Evolutionary conservation across 2,329 filamentous ascomycete genomes (phyloP), one percentile per base, ranked within the genome.

Genomic region (Paecilomyces fulvus): DNA sequence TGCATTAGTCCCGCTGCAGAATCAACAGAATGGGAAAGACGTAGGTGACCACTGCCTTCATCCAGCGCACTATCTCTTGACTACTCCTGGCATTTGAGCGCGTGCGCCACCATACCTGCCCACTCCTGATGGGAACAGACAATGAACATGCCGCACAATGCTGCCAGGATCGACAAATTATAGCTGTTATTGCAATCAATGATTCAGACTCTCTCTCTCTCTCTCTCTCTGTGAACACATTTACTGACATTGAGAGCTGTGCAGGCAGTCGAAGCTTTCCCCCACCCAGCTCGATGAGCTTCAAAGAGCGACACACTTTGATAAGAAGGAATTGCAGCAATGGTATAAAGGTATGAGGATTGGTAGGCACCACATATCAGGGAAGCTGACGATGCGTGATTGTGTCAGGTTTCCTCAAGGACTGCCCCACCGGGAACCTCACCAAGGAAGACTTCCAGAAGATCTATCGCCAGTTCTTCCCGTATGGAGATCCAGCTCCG

Each of bases 391-490:
- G 25, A 30, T n/a, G 17, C 51, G 23, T 14, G n/a, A 2, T 55
- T 9, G 31, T 11, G 21, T 21, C 67, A 96, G 92, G 92, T 62
- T 97, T 99, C 79, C 82, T 97, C 60, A 97, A 97, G 80, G 94
- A 99, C 76, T 99, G 94, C 76, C 94, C 94, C 3, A 92, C 89
- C 48, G 94, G 94, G 73, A 95, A 91, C 80, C 87, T 99, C 73
- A 94, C 90, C 68, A 99, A 97, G 77, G 88, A 95, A 70, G 94
- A 99, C 75, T 99, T 99, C 75, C 94, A 97, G 76, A 97, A 97
- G 79, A 99, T 99, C 69, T 99, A 99, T 77, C 90, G 94, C 67
- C 94, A 97, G 75, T 99, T 99, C 83, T 99, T 99, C 75, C 94
- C 94, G 12, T 97, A 97, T 69, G 94, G 94, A 64, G 94, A 99